Conservation (phyloP, 345 rosid genomes). For the Jatropha curcas region DNA sequence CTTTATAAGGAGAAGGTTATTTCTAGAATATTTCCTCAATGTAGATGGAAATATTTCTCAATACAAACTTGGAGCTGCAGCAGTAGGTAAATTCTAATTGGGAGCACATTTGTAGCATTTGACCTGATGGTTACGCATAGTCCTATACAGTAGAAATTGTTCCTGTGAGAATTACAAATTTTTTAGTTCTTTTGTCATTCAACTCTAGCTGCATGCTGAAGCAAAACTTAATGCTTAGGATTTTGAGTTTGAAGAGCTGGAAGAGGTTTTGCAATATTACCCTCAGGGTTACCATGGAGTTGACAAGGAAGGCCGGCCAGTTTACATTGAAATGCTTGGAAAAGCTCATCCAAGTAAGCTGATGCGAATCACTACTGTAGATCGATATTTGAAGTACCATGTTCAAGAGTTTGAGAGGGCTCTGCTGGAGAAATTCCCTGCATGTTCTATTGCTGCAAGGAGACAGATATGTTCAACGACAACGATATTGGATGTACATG, state of each 20-base stretch:
- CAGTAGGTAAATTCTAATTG: constrained; percentile 10
- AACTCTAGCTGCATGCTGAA: not conserved
- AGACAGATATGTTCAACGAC: constrained; percentile 74
- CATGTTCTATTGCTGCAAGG: constrained; percentile 90
- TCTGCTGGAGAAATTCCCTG: constrained; percentile 79
- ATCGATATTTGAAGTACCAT: constrained; percentile 85
- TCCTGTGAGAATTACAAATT: not conserved
- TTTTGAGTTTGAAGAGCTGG: constrained; percentile 87
- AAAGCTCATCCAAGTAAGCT: constrained; percentile 84
- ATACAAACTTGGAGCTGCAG: not conserved
- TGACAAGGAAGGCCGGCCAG: constrained; percentile 94
- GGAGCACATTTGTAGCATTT: not conserved
- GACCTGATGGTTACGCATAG: not conserved
- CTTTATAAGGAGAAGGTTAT: not conserved
- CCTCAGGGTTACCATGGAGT: constrained; percentile 99
- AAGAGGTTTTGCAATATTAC: constrained; percentile 84
- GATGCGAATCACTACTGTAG: constrained; percentile 76
- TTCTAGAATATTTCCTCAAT: not conserved
- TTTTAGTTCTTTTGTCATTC: not conserved
- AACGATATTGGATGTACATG: constrained; percentile 87
- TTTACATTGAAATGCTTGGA: constrained; percentile 94
- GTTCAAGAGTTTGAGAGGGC: constrained; percentile 97
- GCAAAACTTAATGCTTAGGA: constrained; percentile 46
- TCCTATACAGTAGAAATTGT: not conserved
- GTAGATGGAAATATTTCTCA: not conserved